Base-by-base conservation (phyloP, 2,329 filamentous ascomycete species). In the Coleophoma eucalyptorum region DNA sequence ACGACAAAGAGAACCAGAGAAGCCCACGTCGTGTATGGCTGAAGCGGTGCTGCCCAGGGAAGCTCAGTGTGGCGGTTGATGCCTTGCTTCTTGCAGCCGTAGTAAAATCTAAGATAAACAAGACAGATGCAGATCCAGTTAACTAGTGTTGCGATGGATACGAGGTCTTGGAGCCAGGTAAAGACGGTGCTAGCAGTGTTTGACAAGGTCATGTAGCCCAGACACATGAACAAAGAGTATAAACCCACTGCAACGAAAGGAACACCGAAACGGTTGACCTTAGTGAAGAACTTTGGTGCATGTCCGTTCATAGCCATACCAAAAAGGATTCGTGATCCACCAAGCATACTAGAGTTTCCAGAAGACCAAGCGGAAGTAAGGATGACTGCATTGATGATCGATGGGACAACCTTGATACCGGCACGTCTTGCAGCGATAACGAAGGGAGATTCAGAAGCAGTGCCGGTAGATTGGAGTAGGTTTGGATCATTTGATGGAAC, bases 341-440 rank as follows among this genome's bases (percentile, higher is more conserved):
- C 71, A 43, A 74, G 70, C 37, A 90, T 72, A 86, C 82, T 20
- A 19, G 45, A 47, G 58, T 90, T 90, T 0, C 80, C 84, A 0
- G 85, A 78, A 0, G 84, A 88, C 68, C 81, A 84, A 0, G 84
- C 85, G 0, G 83, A 86, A 0, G 83, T 87, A 58, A 90, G 76
- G 60, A 91, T 84, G 38, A 90, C 75, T 35, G 86, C 86, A 65
- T 91, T 91, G 67, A 91, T 83, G 48, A 91, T 78, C 10, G 80
- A 81, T 0, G 86, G 83, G 7, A 90, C 78, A 4, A 77, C 84
- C 4, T 73, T 74, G 50, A 90, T 83, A 1, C 84, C 81, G 1
- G 86, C 86, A 20, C 80, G 78, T 11, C 78, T 74, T 43, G 86
- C 83, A 26, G 86, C 87, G 55, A 90, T 87, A 50, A 90, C 86